Base-by-base conservation (phyloP, 371 early-diverging fungal species). In the Haplosporangium sp. region DNA sequence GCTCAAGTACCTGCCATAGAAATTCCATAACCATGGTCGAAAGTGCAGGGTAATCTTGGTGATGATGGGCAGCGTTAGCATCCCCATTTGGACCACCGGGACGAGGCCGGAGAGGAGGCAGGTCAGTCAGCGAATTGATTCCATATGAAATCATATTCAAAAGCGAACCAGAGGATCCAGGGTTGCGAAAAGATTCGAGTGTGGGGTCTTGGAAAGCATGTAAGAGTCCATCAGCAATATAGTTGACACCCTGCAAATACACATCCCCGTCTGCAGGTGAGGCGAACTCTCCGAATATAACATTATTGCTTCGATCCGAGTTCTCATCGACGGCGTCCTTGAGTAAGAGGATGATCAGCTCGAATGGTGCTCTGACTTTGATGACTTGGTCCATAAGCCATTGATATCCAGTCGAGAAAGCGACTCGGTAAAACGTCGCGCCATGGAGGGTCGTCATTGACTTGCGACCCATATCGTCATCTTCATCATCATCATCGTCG, bases 91-190 rank as follows among this genome's bases (percentile, higher is more conserved):
- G 40, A 21, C 45, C 40, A 36, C 57, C 67, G 46, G 73, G 55
- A 21, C 37, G 45, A n/a, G 42, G 37, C 29, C 73, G 47, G 13
- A 79, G 64, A 1, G 79, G 79, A 16, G 79, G 79, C 18, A 79
- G 65, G 43, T 79, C 79, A 7, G 73, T 79, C 45, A 79, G 45
- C 8, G 79, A 79, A 41, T 46, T 79, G 59, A 79, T 53, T n/a
- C 79, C 72, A 29, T 79, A 79, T 12, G 79, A 79, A 45, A 79
- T 79, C 79, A 79, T 79, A 59, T 79, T 79, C 55, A 79, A 57
- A n/a, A 79, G 58, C 9, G 79, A 79, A 47, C 79, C 79, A 2
- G 79, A 79, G 1, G 79, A 58, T 18, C 79, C 79, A 6, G 79
- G 79, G 46, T 79, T 79, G 20, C 79, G 72, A 65, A 79, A 79